Conservation (phyloP, 371 early-diverging fungal genomes). For the Zopfochytrium polystomum region DNA sequence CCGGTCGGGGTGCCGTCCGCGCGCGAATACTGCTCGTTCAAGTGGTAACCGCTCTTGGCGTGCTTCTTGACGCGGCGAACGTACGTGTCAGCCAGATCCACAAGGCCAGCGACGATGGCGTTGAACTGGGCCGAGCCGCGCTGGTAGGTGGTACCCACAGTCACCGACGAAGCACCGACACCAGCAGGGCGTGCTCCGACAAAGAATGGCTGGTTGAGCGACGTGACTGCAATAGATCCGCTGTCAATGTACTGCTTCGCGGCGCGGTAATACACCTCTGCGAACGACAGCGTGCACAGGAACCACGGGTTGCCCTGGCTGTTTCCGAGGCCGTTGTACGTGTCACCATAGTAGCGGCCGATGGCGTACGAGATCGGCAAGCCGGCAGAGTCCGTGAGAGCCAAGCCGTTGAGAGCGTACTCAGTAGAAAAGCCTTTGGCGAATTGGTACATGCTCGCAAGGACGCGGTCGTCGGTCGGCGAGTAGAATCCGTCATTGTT, state of each 20-base stretch:
- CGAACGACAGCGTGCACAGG: constrained; percentile 57
- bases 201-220: constrained; percentile 44
- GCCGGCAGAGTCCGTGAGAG: neutral
- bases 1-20: constrained; percentile 58
- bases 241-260: constrained; percentile 10
- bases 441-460: constrained; percentile 52
- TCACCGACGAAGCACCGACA: constrained; percentile 56
- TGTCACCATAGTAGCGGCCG: constrained; percentile 73
- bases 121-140: constrained; percentile 40
- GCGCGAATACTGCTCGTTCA: constrained; percentile 67
- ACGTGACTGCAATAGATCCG: constrained; percentile 41
- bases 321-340: constrained; percentile 59
- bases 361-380: constrained; percentile 40
- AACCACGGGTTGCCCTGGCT: constrained; percentile 63
- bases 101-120: constrained; percentile 42
- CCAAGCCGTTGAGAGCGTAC: constrained; percentile 55
- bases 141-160: constrained; percentile 6
- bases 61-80: constrained; percentile 58
- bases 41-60: constrained; percentile 45
- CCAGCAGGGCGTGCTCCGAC: constrained; percentile 20
- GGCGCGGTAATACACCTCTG: constrained; percentile 63
- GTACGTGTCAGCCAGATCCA: constrained; percentile 55
- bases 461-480: constrained; percentile 35
- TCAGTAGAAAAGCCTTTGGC: constrained; percentile 44
- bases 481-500: constrained; percentile 33